These are phyloP conservation scores for Stellera chamaejasme DNA, from an alignment of 345 rosid species.

Conservation along the genomic window DNA sequence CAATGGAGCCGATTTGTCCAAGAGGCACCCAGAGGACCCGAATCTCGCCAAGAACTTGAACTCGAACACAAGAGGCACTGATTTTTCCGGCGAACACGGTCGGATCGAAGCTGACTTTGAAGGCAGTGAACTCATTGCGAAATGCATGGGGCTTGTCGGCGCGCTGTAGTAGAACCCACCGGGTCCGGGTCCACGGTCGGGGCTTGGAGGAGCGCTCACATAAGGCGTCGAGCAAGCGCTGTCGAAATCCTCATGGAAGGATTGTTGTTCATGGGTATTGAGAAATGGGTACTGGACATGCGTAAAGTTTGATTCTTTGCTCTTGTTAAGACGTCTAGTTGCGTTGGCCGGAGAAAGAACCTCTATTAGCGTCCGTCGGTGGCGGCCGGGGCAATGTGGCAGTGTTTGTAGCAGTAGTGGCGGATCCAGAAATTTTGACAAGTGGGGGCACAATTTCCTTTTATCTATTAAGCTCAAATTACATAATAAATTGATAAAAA, in stretches of 20 bases:
- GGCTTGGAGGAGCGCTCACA: constrained; percentile 48
- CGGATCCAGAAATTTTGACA: too few species aligned
- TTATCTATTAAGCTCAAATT: too few species aligned
- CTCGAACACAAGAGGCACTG: constrained; percentile 11
- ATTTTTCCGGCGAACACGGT: constrained; percentile 5
- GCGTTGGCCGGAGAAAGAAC: too few species aligned
- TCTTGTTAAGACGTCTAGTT: too few species aligned
- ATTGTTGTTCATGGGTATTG: constrained; percentile 11
- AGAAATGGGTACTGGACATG: too few species aligned
- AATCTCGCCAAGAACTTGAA: constrained; percentile 32
- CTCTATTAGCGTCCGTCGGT: too few species aligned
- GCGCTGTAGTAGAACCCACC: constrained; percentile 23
- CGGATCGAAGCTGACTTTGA: constrained; percentile 13
- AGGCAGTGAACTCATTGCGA: constrained; percentile 15
- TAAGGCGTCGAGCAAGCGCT: constrained; percentile 40
- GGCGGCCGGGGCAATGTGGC: too few species aligned
- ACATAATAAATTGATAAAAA: too few species aligned
- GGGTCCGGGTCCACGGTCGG: constrained; percentile 19
- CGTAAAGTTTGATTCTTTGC: too few species aligned
- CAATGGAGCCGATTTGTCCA: constrained; percentile 22
- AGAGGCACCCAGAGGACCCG: constrained; percentile 18
- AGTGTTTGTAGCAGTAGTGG: too few species aligned
- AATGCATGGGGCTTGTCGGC: constrained; percentile 24
- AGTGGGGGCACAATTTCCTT: too few species aligned
- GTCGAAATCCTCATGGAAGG: constrained; percentile 25